These are phyloP conservation scores for Aspergillus arachidicola DNA, from an alignment of 2,329 filamentous ascomycete genomes.

Conservation along the genomic window DNA sequence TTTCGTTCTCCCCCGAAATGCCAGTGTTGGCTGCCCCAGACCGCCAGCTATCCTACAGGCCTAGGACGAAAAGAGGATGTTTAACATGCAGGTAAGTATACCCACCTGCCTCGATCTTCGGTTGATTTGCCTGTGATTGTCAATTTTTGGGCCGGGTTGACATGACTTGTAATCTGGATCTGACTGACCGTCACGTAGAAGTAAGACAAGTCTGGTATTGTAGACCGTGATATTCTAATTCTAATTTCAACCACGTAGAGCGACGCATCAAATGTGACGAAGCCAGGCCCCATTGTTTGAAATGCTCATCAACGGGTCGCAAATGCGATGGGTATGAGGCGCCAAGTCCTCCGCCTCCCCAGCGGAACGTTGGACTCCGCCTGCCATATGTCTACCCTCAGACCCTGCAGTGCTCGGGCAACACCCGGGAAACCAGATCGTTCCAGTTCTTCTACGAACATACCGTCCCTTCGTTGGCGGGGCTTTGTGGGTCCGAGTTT, in stretches of 20 bases:
- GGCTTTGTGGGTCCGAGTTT: conserved; percentile 28
- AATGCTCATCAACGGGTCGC: conserved; percentile 35
- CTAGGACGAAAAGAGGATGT: background rate
- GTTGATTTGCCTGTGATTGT: background rate
- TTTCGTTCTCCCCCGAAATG: background rate
- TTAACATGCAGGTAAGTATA: background rate
- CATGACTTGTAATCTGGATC: background rate
- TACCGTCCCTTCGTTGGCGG: background rate
- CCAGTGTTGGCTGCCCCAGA: background rate
- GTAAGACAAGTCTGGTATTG: background rate
- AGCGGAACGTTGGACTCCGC: background rate
- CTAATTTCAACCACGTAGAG: conserved; percentile 11
- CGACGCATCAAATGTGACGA: conserved; percentile 38
- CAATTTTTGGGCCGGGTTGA: background rate
- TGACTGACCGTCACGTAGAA: background rate
- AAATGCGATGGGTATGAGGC: conserved; percentile 34
- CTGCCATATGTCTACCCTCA: background rate
- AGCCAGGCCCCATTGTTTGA: conserved; percentile 30
- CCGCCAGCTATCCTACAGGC: background rate
- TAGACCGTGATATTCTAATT: background rate
- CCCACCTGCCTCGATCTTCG: too few relatives aligned
- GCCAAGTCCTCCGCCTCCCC: conserved; percentile 5
- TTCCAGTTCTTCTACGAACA: background rate
- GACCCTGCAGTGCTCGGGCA: background rate
- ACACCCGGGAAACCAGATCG: background rate